phyloP scores from a whole-genome alignment of 2,329 filamentous ascomycete species.

The Claviceps maximensis region DNA sequence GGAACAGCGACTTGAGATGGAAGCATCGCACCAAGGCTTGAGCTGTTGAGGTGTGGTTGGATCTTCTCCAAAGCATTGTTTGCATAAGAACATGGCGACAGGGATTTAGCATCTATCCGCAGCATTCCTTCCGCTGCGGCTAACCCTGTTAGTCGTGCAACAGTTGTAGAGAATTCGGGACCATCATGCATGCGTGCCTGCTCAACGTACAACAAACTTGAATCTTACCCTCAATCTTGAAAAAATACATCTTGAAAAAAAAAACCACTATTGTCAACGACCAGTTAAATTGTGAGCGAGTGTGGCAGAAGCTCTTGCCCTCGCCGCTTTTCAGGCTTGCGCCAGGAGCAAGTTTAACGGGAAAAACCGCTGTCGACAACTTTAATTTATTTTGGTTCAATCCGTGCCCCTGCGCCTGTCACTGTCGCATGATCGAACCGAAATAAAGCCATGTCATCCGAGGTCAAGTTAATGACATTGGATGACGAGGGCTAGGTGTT shows the following conservation, averaged over 20 bases:
- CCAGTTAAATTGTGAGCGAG: background rate
- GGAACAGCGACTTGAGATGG: constrained; percentile 8
- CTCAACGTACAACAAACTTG: background rate
- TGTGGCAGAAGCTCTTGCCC: background rate
- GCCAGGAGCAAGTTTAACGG: no score
- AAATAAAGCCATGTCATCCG: background rate
- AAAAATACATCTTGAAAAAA: no score
- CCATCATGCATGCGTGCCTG: background rate
- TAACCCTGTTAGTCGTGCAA: background rate
- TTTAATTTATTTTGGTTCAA: background rate
- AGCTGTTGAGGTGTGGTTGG: constrained; percentile 1
- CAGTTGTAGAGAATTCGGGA: background rate
- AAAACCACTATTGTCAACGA: no score
- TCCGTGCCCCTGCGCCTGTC: background rate
- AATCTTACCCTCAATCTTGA: background rate
- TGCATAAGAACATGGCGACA: background rate
- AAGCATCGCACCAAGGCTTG: constrained; percentile 2
- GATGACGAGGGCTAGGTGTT: background rate
- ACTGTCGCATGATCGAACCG: background rate
- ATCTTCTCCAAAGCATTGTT: constrained; percentile 8
- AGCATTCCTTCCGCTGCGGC: background rate
- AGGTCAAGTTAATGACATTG: background rate
- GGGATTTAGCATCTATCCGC: background rate
- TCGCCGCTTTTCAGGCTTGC: background rate
- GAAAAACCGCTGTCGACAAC: background rate